Percentiles rank a stretch among this genome's conserved stretches.
phyloP scores from a whole-genome alignment of 2,329 filamentous ascomycete genomes.

The Phoma sp. region DNA sequence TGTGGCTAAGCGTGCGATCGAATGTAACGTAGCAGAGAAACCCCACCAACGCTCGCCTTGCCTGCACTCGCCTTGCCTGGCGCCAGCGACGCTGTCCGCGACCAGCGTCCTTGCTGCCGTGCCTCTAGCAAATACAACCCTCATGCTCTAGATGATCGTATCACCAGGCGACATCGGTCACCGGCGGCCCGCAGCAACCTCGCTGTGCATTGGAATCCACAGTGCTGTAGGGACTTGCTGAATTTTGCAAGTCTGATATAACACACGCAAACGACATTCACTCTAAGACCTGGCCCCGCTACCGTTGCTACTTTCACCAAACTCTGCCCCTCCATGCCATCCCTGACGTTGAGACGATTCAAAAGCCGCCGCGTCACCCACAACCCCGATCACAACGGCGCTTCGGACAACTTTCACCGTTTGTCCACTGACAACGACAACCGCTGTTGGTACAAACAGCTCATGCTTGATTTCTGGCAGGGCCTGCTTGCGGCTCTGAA shows the following conservation, averaged over 20 bases:
- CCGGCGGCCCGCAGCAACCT: constrained; percentile 44
- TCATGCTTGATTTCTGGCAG: constrained; percentile 52
- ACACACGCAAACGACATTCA: constrained; percentile 34
- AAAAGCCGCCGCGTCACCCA: constrained; percentile 47
- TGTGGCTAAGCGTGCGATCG: constrained; percentile 20
- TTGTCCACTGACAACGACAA: constrained; percentile 23
- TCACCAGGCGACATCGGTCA: constrained; percentile 52
- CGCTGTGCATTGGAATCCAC: constrained; percentile 39
- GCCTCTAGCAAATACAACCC: constrained; percentile 51
- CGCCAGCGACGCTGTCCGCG: constrained; percentile 24
- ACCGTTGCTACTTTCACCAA: constrained; percentile 30
- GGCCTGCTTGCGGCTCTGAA: constrained; percentile 48
- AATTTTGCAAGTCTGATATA: constrained; percentile 31
- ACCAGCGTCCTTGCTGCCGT: constrained; percentile 32
- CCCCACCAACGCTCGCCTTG: constrained; percentile 38
- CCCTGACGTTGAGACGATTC: constrained; percentile 43
- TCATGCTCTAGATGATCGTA: constrained; percentile 46
- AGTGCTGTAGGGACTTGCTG: constrained; percentile 24
- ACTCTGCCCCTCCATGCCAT: constrained; percentile 41
- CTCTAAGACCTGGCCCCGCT: constrained; percentile 35
- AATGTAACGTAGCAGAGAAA: constrained; percentile 26
- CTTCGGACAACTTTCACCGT: constrained; percentile 34
- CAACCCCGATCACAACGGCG: constrained; percentile 24
- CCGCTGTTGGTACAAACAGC: constrained; percentile 43
- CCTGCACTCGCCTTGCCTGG: constrained; percentile 33